Evolutionary conservation across 768 basidiomycete species (phyloP).

Genomic region (Tricholoma sp.): DNA sequence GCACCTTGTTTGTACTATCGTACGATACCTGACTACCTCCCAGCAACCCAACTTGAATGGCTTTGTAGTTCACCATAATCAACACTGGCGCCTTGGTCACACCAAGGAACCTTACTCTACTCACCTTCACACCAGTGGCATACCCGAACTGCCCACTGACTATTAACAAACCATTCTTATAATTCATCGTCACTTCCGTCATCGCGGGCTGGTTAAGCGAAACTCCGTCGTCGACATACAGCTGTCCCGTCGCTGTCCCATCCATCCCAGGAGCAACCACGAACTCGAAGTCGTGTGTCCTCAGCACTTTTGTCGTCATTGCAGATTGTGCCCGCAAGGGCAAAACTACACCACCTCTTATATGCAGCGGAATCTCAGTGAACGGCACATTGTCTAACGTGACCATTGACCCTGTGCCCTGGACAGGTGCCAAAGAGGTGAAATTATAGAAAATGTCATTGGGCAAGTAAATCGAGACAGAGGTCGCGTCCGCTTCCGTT

Average conservation of each 20-base stretch:
- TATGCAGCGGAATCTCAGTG: slow-evolving; percentile 58
- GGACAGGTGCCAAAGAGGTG: slow-evolving; percentile 39
- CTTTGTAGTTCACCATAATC: slow-evolving; percentile 25
- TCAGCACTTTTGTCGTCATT: slow-evolving; percentile 56
- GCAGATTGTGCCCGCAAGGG: slow-evolving; percentile 50
- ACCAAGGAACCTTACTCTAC: slow-evolving; percentile 34
- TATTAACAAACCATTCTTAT: slow-evolving; percentile 21
- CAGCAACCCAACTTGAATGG: slow-evolving; percentile 7
- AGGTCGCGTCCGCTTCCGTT: slow-evolving; percentile 52
- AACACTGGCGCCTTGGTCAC: slow-evolving; percentile 23
- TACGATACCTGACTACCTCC: slow-evolving; percentile 20
- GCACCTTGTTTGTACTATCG: slow-evolving; percentile 33
- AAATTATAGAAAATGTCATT: slow-evolving; percentile 66
- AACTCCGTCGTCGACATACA: slow-evolving; percentile 67
- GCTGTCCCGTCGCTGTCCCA: slow-evolving; percentile 45
- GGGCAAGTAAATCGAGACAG: slow-evolving; percentile 59
- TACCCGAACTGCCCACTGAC: slow-evolving; percentile 35
- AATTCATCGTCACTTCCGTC: slow-evolving; percentile 31
- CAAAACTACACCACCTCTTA: slow-evolving; percentile 53
- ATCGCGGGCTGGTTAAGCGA: slow-evolving; percentile 31
- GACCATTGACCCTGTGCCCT: slow-evolving; percentile 41
- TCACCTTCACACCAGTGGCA: slow-evolving; percentile 29
- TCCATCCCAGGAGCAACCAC: slow-evolving; percentile 52
- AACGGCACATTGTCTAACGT: slow-evolving; percentile 44
- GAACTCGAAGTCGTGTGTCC: slow-evolving; percentile 54